Base-by-base conservation (phyloP, 352 stramenopile genomes). In the Phytophthora citrophthora region DNA sequence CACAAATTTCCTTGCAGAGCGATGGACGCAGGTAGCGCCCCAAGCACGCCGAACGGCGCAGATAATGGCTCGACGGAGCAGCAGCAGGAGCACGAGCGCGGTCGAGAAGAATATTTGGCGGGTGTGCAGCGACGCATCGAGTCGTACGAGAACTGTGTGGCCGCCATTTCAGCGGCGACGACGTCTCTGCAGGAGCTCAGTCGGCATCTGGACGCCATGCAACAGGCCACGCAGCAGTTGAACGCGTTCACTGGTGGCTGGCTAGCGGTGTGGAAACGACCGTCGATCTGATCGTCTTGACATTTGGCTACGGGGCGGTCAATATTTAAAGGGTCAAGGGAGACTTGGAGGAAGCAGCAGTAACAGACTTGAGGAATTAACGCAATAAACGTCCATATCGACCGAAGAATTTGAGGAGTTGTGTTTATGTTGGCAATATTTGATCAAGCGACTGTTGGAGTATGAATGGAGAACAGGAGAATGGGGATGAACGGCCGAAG, bases 161-260 rank as follows among this genome's bases (percentile, higher is more conserved):
- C 72, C 9, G 81, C 81, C 59, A 70, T 93, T 49, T 58, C 62
- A 32, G 70, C 70, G 40, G 69, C 76, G 40, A 89, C 84, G 23
- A 72, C 72, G 47, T 89, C 79, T 45, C 68, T 93, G 13, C 70
- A 89, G 60, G 67, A 89, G 68, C 82, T 93, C 47, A 90, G 82
- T 65, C 59, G 51, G 15, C 83, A 90, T 36, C 31, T 91, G 24
- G 76, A 90, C 31, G 61, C 71, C 41, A 90, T 93, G 81, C 78
- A 85, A 44, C 68, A 62, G 41, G 79, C 80, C 48, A 80, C 82
- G 39, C 80, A 88, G 56, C 84, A 91, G 72, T 63, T 93, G 27
- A 93, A 93, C 51, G 69, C 81, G 31, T 89, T 91, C 66, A 91
- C 84, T 8, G 71, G 81, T 41, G 77, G 78, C 23, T 93, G 84